Base-by-base conservation (phyloP, 192 early-diverging fungal genomes). In the Coemansia sp. region DNA sequence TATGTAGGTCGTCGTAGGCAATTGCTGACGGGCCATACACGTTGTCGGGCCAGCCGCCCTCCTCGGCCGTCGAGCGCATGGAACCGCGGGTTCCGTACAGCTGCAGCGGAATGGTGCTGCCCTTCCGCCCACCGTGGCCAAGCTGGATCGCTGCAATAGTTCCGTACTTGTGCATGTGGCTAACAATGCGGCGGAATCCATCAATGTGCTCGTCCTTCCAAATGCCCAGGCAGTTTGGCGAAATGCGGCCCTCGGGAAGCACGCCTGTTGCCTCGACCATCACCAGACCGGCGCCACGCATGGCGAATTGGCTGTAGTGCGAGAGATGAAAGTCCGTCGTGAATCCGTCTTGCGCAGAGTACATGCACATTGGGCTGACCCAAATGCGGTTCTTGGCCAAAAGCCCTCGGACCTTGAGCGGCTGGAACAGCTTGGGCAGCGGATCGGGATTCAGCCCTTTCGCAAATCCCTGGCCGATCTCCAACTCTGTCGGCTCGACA, bases 321-420 rank as follows among this genome's bases (percentile, higher is more conserved):
- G 70, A 83, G 1, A 90, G 48, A 48, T 92, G 88, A 55, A 83
- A 90, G 66, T 90, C 84, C 10, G 77, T 90, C 28, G 86, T 59
- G 47, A 82, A 82, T 0, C 90, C 92, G 65, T 91, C 86, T 12
- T 84, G 62, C 8, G 83, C 66, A 14, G 86, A 86, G 73, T 90
- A 92, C 84, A 83, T 87, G 80, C 92, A 93, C 92, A 93, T 95
- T 47, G 93, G 93, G 19, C 90, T 84, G 31, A 93, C 86, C 5
- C 75, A 79, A 17, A 91, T 69, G 20, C 92, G 85, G 79, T 95
- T 96, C 52, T 89, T 88, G 61, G 91, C 78, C 15, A 82, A 87
- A 25, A 90, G 55, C 3, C 74, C 71, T 51, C 90, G 85, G 59
- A 93, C 69, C 1, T 69, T 85, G 36, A 93, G 69, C 0, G 94